A percentile compares a stretch with the other conserved stretches of the same genome.
phyloP scores from a whole-genome alignment of 1,284 basidiomycete species.

The Rhodotorula sp. region DNA sequence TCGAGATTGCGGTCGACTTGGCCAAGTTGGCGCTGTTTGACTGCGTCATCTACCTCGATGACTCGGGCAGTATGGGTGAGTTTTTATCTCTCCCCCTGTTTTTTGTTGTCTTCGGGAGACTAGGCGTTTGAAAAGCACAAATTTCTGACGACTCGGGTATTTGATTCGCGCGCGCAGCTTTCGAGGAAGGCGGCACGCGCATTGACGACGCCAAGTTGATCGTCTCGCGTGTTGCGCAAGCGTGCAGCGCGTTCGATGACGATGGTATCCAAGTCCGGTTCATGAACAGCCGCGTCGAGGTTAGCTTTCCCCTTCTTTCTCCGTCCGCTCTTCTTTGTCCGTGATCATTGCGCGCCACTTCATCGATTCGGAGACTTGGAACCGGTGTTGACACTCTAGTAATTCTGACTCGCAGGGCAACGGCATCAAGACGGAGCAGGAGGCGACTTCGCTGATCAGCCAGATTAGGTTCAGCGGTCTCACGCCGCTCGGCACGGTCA shows the following conservation, averaged over 20 bases:
- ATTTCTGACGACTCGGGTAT: not conserved
- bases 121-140: no score
- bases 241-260: slow-evolving; percentile 52
- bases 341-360: no score
- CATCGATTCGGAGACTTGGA: no score
- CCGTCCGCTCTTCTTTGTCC: no score
- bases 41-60: slow-evolving; percentile 44
- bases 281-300: slow-evolving; percentile 50
- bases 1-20: slow-evolving; percentile 52
- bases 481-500: slow-evolving; percentile 47
- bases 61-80: slow-evolving; percentile 47
- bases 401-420: slow-evolving; percentile 50
- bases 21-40: slow-evolving; percentile 49
- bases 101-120: not conserved
- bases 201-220: slow-evolving; percentile 48
- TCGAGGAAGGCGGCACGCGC: slow-evolving; percentile 43
- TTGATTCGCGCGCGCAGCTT: slow-evolving; percentile 39
- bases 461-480: slow-evolving; percentile 52
- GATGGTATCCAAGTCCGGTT: slow-evolving; percentile 43
- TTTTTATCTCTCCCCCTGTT: not conserved
- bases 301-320: not conserved
- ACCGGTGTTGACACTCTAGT: no score
- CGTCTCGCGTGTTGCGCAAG: slow-evolving; percentile 48
- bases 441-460: slow-evolving; percentile 50
- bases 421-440: slow-evolving; percentile 50